A percentile compares a stretch with the other conserved stretches of the same genome.
phyloP scores from a whole-genome alignment of 371 early-diverging fungal species.

The Lichtheimia hyalospora region DNA sequence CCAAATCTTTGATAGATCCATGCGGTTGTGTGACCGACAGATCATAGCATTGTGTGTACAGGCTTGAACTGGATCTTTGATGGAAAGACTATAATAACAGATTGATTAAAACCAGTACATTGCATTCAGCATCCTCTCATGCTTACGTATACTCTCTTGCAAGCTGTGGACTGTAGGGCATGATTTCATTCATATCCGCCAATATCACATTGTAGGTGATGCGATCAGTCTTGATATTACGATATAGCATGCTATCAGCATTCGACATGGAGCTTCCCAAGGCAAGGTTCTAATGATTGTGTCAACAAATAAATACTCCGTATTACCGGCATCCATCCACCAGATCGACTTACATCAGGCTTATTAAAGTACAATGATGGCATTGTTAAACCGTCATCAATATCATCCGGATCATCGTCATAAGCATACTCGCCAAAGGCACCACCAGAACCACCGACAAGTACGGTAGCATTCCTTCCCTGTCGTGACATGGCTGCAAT shows the following conservation, averaged over 20 bases:
- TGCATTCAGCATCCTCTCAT: neutral
- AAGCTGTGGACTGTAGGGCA: constrained; percentile 56
- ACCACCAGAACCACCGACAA: constrained; percentile 42
- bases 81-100: constrained; percentile 23
- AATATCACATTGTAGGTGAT: constrained; percentile 42
- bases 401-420: constrained; percentile 52
- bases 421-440: constrained; percentile 53
- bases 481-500: constrained; percentile 55
- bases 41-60: constrained; percentile 67
- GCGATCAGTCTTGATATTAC: constrained; percentile 39
- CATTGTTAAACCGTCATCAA: constrained; percentile 44
- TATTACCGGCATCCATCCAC: no score
- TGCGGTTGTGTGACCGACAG: constrained; percentile 47
- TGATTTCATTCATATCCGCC: constrained; percentile 44
- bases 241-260: constrained; percentile 37
- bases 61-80: constrained; percentile 53
- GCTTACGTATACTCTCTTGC: constrained; percentile 57
- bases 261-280: constrained; percentile 30
- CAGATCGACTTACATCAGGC: constrained; percentile 32
- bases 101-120: constrained; percentile 2
- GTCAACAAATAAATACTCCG: no score
- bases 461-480: constrained; percentile 45
- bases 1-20: constrained; percentile 72
- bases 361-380: constrained; percentile 38
- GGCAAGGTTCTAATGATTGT: constrained; percentile 26